These are phyloP conservation scores for Actinidia chinensis DNA, from an alignment of 179 eudicot genomes.

Conservation along the genomic window DNA sequence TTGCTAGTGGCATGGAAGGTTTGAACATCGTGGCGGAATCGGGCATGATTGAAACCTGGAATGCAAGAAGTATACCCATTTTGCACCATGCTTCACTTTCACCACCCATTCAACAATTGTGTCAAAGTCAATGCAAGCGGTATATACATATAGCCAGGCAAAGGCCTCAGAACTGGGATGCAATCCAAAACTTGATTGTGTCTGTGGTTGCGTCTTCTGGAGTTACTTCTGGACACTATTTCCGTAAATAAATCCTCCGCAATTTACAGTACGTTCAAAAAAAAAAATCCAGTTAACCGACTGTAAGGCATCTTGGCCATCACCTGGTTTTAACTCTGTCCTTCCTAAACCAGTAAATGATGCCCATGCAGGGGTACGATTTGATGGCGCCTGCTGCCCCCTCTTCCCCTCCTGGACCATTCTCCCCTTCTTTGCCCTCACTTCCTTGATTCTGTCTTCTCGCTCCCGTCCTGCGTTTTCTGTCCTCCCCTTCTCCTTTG, in stretches of 20 bases:
- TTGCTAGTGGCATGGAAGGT: slow-evolving; percentile 36
- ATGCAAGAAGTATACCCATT: slow-evolving; percentile 15
- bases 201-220: slow-evolving; percentile 32
- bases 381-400: slow-evolving; percentile 29
- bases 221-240: slow-evolving; percentile 21
- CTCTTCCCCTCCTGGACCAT: too few species aligned
- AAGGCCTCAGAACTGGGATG: slow-evolving; percentile 30
- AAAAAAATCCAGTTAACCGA: slow-evolving; percentile 41
- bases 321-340: slow-evolving; percentile 56
- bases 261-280: slow-evolving; percentile 29
- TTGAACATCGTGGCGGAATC: slow-evolving; percentile 37
- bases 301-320: slow-evolving; percentile 61
- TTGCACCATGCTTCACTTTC: slow-evolving; percentile 36
- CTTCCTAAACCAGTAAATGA: slow-evolving; percentile 38
- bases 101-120: slow-evolving; percentile 34
- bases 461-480: too few species aligned
- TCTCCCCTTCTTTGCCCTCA: too few species aligned
- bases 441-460: too few species aligned
- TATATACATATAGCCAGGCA: slow-evolving; percentile 26
- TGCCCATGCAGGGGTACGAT: slow-evolving; percentile 30
- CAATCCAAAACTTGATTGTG: slow-evolving; percentile 35
- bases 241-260: slow-evolving; percentile 26
- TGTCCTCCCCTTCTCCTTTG: too few species aligned
- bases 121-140: slow-evolving; percentile 28
- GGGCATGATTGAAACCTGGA: slow-evolving; percentile 33